A percentile compares a stretch with the other conserved stretches of the same genome.
phyloP scores from a whole-genome alignment of 495 filamentous ascomycete species.

The Xylaria scruposa region DNA sequence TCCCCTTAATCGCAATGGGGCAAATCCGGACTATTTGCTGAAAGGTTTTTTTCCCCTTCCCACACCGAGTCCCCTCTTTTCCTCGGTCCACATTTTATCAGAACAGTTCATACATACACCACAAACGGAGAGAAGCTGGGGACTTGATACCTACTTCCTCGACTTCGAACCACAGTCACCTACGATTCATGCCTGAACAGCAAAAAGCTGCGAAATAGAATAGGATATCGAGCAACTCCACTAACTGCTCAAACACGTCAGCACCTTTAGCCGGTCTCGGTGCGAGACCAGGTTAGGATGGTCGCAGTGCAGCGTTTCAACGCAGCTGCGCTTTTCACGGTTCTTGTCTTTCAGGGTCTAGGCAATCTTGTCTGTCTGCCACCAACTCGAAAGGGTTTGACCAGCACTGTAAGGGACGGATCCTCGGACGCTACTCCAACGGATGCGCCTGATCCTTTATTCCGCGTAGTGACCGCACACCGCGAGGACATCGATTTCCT shows the following conservation, averaged over 20 bases:
- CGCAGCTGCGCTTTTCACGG: constrained; percentile 9
- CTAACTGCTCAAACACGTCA: constrained; percentile 21
- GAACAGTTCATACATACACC: constrained; percentile 1
- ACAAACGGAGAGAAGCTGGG: constrained; percentile 3
- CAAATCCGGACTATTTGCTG: background rate
- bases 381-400: constrained; percentile 1
- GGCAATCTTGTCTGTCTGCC: constrained; percentile 2
- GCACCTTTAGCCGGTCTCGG: constrained; percentile 28
- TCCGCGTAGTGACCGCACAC: constrained; percentile 17
- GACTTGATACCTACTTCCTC: constrained; percentile 1
- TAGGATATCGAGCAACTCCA: background rate
- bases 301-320: constrained; percentile 29
- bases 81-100: constrained; percentile 21
- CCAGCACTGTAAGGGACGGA: background rate
- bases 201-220: background rate
- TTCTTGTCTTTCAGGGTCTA: constrained; percentile 8
- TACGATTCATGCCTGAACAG: constrained; percentile 1
- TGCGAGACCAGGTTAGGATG: constrained; percentile 28
- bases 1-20: background rate
- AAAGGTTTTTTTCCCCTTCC: background rate
- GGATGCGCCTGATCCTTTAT: constrained; percentile 18
- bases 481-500: constrained; percentile 8
- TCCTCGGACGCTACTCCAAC: constrained; percentile 2
- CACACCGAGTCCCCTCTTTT: background rate
- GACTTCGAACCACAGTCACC: background rate